These are phyloP conservation scores for Fusarium nematophilum DNA, from an alignment of 2,329 filamentous ascomycete genomes.

Conservation along the genomic window DNA sequence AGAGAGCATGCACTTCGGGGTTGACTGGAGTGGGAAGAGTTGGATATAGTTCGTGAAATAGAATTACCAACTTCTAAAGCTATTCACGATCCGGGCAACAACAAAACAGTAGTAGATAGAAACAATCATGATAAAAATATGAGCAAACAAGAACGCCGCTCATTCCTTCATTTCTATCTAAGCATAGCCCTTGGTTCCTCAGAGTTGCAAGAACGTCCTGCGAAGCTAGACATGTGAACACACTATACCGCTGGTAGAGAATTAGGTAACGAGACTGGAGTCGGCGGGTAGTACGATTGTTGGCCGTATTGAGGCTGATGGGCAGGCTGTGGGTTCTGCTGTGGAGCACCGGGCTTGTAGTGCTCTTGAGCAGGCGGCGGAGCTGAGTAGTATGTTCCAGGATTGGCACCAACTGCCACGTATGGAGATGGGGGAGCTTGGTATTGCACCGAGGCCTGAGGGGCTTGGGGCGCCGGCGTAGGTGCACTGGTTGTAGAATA, in stretches of 20 bases:
- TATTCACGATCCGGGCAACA: too few relatives aligned
- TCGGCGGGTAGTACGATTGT: conserved; percentile 3
- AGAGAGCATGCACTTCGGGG: too few relatives aligned
- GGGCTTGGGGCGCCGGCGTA: background rate
- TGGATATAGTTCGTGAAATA: too few relatives aligned
- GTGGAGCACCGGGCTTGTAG: conserved; percentile 1
- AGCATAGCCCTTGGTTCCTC: too few relatives aligned
- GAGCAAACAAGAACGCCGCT: too few relatives aligned
- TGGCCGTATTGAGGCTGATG: conserved; percentile 5
- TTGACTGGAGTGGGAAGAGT: too few relatives aligned
- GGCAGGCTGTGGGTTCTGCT: conserved; percentile 1
- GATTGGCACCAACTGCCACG: background rate
- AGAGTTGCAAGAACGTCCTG: too few relatives aligned
- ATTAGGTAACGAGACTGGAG: conserved; percentile 14
- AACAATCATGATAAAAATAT: too few relatives aligned
- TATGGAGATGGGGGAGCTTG: conserved; percentile 14
- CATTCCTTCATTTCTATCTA: too few relatives aligned
- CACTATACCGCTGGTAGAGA: conserved; percentile 9
- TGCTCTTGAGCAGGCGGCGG: background rate
- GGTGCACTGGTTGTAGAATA: fast-evolving
- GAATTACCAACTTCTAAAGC: too few relatives aligned
- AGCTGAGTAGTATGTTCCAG: conserved; percentile 11
- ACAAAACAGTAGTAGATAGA: too few relatives aligned
- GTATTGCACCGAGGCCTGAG: background rate
- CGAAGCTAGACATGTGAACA: too few relatives aligned